Base-by-base conservation (phyloP, 2,329 filamentous ascomycete genomes). In the Helotiales sp. region DNA sequence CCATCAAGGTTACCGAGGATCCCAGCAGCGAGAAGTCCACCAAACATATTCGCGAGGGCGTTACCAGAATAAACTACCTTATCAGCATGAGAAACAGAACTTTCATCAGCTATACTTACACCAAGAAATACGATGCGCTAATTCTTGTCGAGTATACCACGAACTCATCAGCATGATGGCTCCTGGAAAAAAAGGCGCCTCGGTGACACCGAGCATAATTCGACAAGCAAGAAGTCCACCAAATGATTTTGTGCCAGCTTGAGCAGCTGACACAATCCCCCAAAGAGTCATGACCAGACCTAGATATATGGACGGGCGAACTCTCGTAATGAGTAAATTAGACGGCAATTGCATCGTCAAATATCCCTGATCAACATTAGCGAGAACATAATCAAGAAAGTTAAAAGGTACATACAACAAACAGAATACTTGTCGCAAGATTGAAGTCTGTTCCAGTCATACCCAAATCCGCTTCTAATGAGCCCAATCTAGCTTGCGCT, bases 361-460 rank as follows among this genome's bases (percentile, higher is more conserved):
- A 64, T 84, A 84, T 24, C 82, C 78, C 49, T 72, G 34, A n/a
- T 8, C 7, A 15, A 10, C 6, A 22, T 59, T n/a, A 59, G 37
- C 32, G 34, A 59, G 55, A 45, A 10, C 22, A 15, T 2, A 17
- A n/a, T 11, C 17, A 28, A 17, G 17, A 40, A 6, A 43, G 10
- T 7, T 2, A 13, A 11, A 45, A 1, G 6, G n/a, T 2, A 68
- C 74, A 59, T 76, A 80, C 83, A 1, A 87, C 85, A 67, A 87
- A 88, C 32, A 86, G 78, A 70, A 86, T 84, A 67, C 82, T 83
- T 4, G 83, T 85, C 11, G 82, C 82, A 1, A 86, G 76, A 69
- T 87, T 87, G 72, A 85, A 88, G 57, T 89, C 84, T 1, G 84
- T 87, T 7, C 85, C 85, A 6, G 74, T 78, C 82, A 88, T 86